Evolutionary conservation across 345 rosid species (phyloP), one percentile per base, ranked within the genome.

Genomic region (Gossypium australe): DNA sequence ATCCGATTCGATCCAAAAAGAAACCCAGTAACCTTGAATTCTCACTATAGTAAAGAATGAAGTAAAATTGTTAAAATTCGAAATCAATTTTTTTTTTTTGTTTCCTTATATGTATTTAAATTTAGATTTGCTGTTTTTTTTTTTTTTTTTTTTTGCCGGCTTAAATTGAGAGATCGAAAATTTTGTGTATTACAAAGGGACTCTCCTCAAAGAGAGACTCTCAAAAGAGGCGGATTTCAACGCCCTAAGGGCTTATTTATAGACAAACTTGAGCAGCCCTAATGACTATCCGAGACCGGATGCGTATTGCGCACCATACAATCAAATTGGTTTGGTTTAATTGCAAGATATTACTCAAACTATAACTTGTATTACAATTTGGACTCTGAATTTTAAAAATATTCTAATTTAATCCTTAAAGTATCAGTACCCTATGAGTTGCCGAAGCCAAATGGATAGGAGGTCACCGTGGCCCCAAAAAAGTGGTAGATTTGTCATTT

Each of bases 221-320:
- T 52, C 61, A 0, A 53, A 45, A 11, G 9, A 7, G 5, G 2
- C 0, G 0, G 0, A 2, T 0, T 16, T 2, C 3, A 13, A 11
- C 2, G 0, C 75, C 57, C 58, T 47, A 49, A 27, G 48, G 47
- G 14, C 76, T 16, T 73, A 73, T 73, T 73, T 73, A 73, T 73
- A 61, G 69, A 47, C 58, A 25, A 61, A 61, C 24, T 10, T 18
- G 22, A 48, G 67, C 25, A 72, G 57, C 67, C 67, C 75, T 59
- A 72, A 58, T 38, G 20, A 17, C 57, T 72, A 72, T 45, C 43
- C 25, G 34, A 4, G 0, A 0, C 2, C 0, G 17, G 27, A 4
- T 41, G 74, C 74, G 63, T 62, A 70, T n/a, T 69, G 61, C 12
- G 61, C 22, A 27, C 18, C 41, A 70, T 0, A 2, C 41, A 34